Evolutionary conservation across 1,284 basidiomycete genomes (phyloP), one percentile per base, ranked within the genome.

Genomic region (Melanopsichium pennsylvanicum): DNA sequence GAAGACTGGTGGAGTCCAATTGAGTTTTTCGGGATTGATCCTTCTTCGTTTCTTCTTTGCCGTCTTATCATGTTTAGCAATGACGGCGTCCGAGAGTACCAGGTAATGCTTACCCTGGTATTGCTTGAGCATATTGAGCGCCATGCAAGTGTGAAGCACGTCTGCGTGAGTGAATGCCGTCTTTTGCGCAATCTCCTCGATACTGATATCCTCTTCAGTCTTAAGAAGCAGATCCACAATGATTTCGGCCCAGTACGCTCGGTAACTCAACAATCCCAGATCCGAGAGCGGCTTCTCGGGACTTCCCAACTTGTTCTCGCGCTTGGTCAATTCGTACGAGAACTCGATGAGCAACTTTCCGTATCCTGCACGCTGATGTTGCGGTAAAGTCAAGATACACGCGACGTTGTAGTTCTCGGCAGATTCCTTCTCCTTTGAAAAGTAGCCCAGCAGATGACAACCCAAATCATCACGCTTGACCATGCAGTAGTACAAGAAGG

Each of bases 401-500:
- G 96, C 95, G 47, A 99, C 91, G 82, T 99, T 99, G 86, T 98
- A 99, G 73, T 89, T 92, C 78, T 98, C 95, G 13, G 95, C 90
- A 6, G 88, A 96, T 81, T 98, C 96, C 81, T 99, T 99, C 83
- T 99, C 96, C 80, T 98, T 98, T 27, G 93, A 97, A 82, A 99
- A 99, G 84, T 97, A 99, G 33, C 95, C 95, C 67, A 99, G 91
- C 70, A 97, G 84, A 81, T 98, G 96, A 79, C 91, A 93, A 16
- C 96, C 96, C 19, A 86, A 84, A 25, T 91, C 89, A 84, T 98
- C 95, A 63, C 93, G 88, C 78, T 90, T 88, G 49, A 89, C 78
- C 93, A 98, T 95, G 82, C 95, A 90, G 85, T 98, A 99, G 86
- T 94, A 99, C 85, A 99, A 86, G 85, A 99, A 99, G 4, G 96